These are phyloP conservation scores for Zygosaccharomyces sapae DNA, from an alignment of 1,139 yeast species.

Conservation along the genomic window DNA sequence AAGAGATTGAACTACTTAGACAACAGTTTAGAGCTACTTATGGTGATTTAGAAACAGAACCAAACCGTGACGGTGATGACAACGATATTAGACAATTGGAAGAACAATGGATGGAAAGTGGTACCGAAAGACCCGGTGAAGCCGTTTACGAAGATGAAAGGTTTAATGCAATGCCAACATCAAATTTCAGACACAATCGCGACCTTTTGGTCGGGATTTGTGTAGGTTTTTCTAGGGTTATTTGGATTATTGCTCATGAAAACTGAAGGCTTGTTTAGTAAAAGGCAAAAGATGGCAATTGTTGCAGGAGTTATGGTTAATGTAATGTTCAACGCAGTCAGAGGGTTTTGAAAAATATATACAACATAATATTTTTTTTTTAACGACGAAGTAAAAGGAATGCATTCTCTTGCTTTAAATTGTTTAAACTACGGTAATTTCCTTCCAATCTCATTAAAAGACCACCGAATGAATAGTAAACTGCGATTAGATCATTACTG, in stretches of 20 bases:
- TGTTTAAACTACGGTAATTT: constrained; percentile 81
- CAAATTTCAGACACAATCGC: constrained; percentile 44
- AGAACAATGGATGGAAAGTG: constrained; percentile 87
- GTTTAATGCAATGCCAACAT: constrained; percentile 32
- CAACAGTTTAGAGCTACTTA: constrained; percentile 69
- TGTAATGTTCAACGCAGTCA: constrained; percentile 51
- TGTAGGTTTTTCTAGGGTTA: constrained; percentile 61
- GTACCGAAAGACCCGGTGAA: constrained; percentile 43
- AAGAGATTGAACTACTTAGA: constrained; percentile 68
- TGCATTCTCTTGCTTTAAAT: constrained; percentile 89
- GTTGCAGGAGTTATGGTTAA: constrained; percentile 59
- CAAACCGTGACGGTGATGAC: constrained; percentile 13
- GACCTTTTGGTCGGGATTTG: constrained; percentile 59
- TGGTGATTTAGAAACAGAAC: constrained; percentile 42
- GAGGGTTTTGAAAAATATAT: constrained; percentile 39
- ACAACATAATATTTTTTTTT: neutral
- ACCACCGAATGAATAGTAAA: constrained; percentile 95
- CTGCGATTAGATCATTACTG: constrained; percentile 60
- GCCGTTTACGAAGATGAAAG: constrained; percentile 27
- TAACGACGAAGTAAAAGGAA: constrained; percentile 74
- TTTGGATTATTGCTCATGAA: constrained; percentile 53
- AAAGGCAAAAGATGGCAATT: constrained; percentile 58
- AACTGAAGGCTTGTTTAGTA: constrained; percentile 55
- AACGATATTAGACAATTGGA: constrained; percentile 54
- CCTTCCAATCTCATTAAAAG: constrained; percentile 92